Evolutionary conservation across 441 rosid species (phyloP).

Genomic region (Capsella rubella): DNA sequence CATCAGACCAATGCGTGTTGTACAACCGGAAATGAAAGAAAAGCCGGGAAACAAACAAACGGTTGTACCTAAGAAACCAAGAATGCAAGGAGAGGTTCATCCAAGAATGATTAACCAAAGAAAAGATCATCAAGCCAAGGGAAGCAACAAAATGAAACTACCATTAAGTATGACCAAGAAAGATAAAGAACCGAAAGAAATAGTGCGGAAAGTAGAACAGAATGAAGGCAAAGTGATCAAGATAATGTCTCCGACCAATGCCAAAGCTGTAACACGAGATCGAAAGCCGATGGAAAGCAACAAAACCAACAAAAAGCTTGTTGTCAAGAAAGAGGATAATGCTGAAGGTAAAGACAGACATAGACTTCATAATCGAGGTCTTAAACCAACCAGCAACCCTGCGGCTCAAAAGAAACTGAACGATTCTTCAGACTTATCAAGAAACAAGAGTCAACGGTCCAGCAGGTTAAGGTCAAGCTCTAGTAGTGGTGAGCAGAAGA

Average conservation of each 20-base stretch:
- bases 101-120: slow-evolving; percentile 44
- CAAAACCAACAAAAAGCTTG: slow-evolving; percentile 31
- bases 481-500: slow-evolving; percentile 23
- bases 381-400: slow-evolving; percentile 27
- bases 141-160: slow-evolving; percentile 39
- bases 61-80: slow-evolving; percentile 44
- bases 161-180: slow-evolving; percentile 42
- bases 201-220: slow-evolving; percentile 45
- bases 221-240: slow-evolving; percentile 44
- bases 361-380: slow-evolving; percentile 49
- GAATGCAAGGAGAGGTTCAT: slow-evolving; percentile 47
- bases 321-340: slow-evolving; percentile 48
- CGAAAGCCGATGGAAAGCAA: slow-evolving; percentile 47
- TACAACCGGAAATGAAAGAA: slow-evolving; percentile 42
- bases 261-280: slow-evolving; percentile 47
- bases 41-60: slow-evolving; percentile 38
- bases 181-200: slow-evolving; percentile 44
- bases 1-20: slow-evolving; percentile 58
- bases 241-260: slow-evolving; percentile 44
- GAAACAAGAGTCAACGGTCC: slow-evolving; percentile 26
- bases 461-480: slow-evolving; percentile 34
- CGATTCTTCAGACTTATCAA: slow-evolving; percentile 48
- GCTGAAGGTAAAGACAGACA: slow-evolving; percentile 50
- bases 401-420: slow-evolving; percentile 40
- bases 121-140: slow-evolving; percentile 42